These are phyloP conservation scores for Vanilla planifolia DNA, from an alignment of 106 monocot species.

Conservation along the genomic window DNA sequence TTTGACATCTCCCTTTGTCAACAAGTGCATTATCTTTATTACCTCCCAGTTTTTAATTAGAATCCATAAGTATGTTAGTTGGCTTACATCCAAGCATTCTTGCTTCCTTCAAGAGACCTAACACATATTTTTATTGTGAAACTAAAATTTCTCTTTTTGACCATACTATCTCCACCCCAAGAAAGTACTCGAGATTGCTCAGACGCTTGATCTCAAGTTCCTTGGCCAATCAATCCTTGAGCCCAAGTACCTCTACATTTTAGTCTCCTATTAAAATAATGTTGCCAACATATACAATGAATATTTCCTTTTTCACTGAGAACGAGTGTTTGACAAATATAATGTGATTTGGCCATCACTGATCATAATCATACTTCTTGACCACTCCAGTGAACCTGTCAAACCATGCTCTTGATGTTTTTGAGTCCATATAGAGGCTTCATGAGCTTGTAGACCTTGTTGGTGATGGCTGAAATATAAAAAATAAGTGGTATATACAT, in stretches of 20 bases:
- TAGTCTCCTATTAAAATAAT: neutral
- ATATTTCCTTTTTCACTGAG: neutral
- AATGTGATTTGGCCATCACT: neutral
- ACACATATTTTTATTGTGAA: neutral
- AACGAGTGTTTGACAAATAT: neutral
- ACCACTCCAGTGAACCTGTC: neutral
- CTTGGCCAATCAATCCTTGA: neutral
- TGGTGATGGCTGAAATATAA: neutral
- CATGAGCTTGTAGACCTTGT: too few species aligned
- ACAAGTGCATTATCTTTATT: neutral
- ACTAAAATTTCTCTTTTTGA: neutral
- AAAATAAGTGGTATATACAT: neutral
- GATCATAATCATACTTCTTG: neutral
- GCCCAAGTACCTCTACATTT: neutral
- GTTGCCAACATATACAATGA: neutral
- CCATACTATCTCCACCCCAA: neutral
- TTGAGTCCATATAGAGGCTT: too few species aligned
- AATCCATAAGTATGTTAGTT: neutral
- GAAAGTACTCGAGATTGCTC: neutral
- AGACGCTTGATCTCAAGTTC: neutral
- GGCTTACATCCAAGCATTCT: neutral
- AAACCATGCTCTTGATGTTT: too few species aligned
- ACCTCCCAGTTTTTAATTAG: neutral
- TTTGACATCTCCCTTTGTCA: neutral
- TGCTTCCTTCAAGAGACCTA: neutral